Evolutionary conservation across 257 asterid genomes (phyloP), one percentile per base, ranked within the genome.

Genomic region (Scutellaria minor): DNA sequence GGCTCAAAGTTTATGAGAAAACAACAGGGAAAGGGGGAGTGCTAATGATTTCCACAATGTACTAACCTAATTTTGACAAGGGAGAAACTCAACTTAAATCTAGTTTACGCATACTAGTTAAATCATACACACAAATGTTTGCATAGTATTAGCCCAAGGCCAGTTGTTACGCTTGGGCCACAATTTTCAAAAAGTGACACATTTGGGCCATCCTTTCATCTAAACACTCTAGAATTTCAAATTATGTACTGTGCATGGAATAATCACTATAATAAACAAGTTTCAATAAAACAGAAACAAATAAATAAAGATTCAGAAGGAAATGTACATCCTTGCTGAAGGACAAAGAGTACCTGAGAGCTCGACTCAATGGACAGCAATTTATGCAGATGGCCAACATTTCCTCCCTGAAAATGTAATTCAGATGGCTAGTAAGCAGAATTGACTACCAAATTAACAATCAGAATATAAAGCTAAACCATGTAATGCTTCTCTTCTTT

Each of bases 371-470:
- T 86, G 40, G 90, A 84, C 54, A 95, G 87, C 66, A 92, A 74
- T 77, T 85, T 90, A 77, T 95, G 99, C 82, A 92, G 87, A 81
- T 95, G 99, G 57, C 98, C 94, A 51, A 95, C 99, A 82, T 88
- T 92, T 66, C 99, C 99, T 61, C 99, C 99, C 99, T 95, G 88
- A 82, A 67, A 81, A 78, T 66, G 72, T 56, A 75, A 52, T 15
- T 64, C 63, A 82, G 68, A 73, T 37, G 55, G 12, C 50, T 15
- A 55, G 60, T 46, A 66, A 22, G 46, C 18, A 40, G 41, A 64
- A 69, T 13, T 53, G 69, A 78, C 55, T 40, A 47, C 48, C 35
- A 67, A 55, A 74, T 24, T 64, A 54, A 47, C 60, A 56, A 67
- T 72, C 48, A 64, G 81, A 78, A 75, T 56, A 77, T 51, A 27